phyloP scores from a whole-genome alignment of 805 yeast species.

The Candida peoriensis region DNA sequence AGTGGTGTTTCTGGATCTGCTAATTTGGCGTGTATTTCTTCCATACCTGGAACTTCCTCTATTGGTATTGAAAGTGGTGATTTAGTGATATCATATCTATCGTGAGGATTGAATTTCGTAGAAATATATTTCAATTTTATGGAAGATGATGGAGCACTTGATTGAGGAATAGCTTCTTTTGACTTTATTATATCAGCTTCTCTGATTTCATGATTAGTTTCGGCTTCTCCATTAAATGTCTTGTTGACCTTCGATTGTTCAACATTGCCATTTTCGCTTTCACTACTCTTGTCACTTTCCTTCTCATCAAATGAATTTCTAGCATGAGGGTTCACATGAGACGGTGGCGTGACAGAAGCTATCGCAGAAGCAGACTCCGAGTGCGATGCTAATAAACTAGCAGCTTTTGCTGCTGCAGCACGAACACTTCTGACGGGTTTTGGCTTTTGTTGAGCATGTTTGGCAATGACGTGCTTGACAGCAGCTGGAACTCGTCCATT shows the following conservation, averaged over 20 bases:
- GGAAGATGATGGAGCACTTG: not conserved
- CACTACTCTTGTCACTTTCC: no score
- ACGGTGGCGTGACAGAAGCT: no score
- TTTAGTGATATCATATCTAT: not conserved
- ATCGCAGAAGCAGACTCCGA: no score
- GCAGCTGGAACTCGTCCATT: slow-evolving; percentile 14
- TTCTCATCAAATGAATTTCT: no score
- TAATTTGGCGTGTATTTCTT: slow-evolving; percentile 2
- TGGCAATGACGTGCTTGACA: slow-evolving; percentile 6
- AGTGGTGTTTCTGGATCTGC: not conserved
- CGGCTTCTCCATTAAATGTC: no score
- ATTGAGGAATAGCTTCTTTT: not conserved
- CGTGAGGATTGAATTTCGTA: not conserved
- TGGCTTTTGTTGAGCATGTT: not conserved
- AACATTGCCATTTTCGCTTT: no score
- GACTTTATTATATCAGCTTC: no score
- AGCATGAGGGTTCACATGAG: no score
- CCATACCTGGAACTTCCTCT: slow-evolving; percentile 9
- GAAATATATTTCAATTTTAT: not conserved
- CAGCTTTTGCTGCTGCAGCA: slow-evolving; percentile 11
- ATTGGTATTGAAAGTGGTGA: slow-evolving; percentile 2
- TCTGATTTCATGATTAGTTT: no score
- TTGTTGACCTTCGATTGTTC: no score
- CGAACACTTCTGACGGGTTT: slow-evolving; percentile 2
- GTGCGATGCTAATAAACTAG: no score